These are phyloP conservation scores for Penicillium dipodomyicola DNA, from an alignment of 495 filamentous ascomycete species.

Conservation along the genomic window DNA sequence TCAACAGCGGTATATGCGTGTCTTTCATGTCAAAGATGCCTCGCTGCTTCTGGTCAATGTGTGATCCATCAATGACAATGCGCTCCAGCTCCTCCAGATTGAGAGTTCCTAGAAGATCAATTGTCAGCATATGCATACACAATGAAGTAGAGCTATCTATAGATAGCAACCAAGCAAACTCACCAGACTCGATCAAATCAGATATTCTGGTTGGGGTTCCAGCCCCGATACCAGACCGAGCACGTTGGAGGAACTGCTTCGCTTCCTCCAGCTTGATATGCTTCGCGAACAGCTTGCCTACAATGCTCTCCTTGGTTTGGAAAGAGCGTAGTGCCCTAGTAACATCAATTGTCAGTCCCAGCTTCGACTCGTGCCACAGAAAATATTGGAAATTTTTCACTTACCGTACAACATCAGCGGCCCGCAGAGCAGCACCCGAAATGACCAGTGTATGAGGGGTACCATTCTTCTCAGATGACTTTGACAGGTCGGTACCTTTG, in stretches of 20 bases:
- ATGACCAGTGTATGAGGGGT: conserved; percentile 85
- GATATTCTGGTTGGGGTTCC: conserved; percentile 81
- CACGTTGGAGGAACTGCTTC: conserved; percentile 67
- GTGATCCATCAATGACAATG: conserved; percentile 83
- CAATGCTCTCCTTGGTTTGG: conserved; percentile 67
- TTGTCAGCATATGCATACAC: conserved; percentile 7
- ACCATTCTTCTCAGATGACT: conserved; percentile 66
- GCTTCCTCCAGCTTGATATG: conserved; percentile 94
- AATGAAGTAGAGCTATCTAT: background rate
- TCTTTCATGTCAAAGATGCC: conserved; percentile 93
- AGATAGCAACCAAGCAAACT: conserved; percentile 11
- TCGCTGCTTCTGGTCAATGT: conserved; percentile 88
- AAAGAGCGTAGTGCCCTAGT: conserved; percentile 69
- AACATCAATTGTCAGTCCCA: conserved; percentile 8
- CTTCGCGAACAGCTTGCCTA: conserved; percentile 95
- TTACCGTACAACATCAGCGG: conserved; percentile 74
- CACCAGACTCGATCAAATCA: conserved; percentile 79
- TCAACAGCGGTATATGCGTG: conserved; percentile 69
- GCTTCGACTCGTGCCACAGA: background rate
- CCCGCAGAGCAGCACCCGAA: conserved; percentile 72
- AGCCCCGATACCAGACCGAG: conserved; percentile 72
- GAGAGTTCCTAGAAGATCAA: conserved; percentile 58
- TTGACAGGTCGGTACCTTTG: conserved; percentile 48
- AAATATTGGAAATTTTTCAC: conserved; percentile 3
- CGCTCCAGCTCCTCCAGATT: conserved; percentile 66